Percentiles rank a stretch among this genome's conserved stretches.
Evolutionary conservation across 2,329 filamentous ascomycete species (phyloP).

Genomic region (Myriangium duriaei): DNA sequence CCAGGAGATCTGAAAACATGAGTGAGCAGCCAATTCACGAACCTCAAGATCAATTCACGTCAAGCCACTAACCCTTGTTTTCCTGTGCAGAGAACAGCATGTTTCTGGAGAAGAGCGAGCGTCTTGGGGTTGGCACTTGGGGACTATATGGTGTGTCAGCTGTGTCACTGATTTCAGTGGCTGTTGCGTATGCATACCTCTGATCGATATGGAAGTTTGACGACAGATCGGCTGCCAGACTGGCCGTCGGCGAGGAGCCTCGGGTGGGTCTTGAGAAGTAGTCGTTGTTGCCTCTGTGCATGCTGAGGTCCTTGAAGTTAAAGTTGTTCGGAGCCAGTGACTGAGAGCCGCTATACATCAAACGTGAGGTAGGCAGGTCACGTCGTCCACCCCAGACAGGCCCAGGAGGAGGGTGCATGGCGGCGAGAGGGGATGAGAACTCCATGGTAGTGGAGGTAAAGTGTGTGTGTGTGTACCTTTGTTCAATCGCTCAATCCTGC

Average conservation of each 20-base stretch:
- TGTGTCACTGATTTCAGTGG: no score
- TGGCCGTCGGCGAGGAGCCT: conserved; percentile 82
- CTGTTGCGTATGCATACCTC: conserved; percentile 58
- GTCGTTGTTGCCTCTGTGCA: conserved; percentile 57
- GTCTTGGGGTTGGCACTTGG: conserved; percentile 67
- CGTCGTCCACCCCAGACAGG: conserved; percentile 50
- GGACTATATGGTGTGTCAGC: conserved; percentile 54
- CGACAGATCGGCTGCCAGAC: conserved; percentile 83
- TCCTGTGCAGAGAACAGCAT: conserved; percentile 38
- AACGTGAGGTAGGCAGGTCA: conserved; percentile 41
- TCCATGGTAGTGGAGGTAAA: conserved; percentile 62
- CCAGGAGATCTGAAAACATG: conserved; percentile 30
- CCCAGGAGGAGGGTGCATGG: conserved; percentile 65
- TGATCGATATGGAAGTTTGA: conserved; percentile 95
- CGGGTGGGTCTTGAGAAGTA: conserved; percentile 70
- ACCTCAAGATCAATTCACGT: no score
- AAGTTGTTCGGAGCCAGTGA: conserved; percentile 52
- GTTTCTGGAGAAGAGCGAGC: conserved; percentile 69
- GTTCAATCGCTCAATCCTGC: no score
- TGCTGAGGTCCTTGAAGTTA: conserved; percentile 64
- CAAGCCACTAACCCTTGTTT: conserved; percentile 22
- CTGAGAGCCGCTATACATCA: conserved; percentile 40
- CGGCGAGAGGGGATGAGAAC: conserved; percentile 84
- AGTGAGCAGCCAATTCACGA: conserved; percentile 9
- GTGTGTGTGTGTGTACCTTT: conserved; percentile 10